A percentile compares a stretch with the other conserved stretches of the same genome.
phyloP scores from a whole-genome alignment of 2,329 filamentous ascomycete species.

The Aschersonia sp. region DNA sequence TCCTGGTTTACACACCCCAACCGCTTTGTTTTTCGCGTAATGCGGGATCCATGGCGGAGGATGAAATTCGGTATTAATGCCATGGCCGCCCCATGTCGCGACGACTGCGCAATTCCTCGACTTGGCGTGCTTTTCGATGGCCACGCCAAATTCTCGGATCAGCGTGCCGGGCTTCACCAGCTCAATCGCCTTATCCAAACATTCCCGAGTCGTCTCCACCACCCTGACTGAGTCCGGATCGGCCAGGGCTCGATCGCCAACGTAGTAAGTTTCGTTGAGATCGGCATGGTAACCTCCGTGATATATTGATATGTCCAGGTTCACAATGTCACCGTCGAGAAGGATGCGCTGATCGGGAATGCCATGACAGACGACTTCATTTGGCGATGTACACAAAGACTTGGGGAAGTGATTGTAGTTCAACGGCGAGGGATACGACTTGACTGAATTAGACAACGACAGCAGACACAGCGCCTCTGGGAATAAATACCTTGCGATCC shows the following conservation, averaged over 20 bases:
- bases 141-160: constrained; percentile 84
- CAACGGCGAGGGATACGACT: constrained; percentile 89
- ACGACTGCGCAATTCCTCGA: constrained; percentile 74
- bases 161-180: constrained; percentile 85
- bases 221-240: constrained; percentile 81
- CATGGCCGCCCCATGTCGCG: constrained; percentile 91
- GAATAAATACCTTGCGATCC: constrained; percentile 63
- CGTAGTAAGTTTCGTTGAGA: constrained; percentile 97
- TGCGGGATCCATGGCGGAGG: constrained; percentile 88
- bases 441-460: neutral
- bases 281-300: constrained; percentile 93
- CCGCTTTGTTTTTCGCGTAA: constrained; percentile 96
- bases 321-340: constrained; percentile 87
- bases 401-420: constrained; percentile 97
- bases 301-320: constrained; percentile 91
- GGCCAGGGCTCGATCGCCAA: constrained; percentile 72
- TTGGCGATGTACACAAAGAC: constrained; percentile 89
- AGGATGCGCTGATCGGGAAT: constrained; percentile 85
- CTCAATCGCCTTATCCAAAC: constrained; percentile 79
- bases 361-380: constrained; percentile 97
- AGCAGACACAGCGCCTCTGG: neutral
- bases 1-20: constrained; percentile 82
- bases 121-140: constrained; percentile 93
- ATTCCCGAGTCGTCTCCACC: constrained; percentile 80
- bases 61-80: constrained; percentile 89